Evolutionary conservation across 495 filamentous ascomycete species (phyloP).

Genomic region (Xylaria castorea): DNA sequence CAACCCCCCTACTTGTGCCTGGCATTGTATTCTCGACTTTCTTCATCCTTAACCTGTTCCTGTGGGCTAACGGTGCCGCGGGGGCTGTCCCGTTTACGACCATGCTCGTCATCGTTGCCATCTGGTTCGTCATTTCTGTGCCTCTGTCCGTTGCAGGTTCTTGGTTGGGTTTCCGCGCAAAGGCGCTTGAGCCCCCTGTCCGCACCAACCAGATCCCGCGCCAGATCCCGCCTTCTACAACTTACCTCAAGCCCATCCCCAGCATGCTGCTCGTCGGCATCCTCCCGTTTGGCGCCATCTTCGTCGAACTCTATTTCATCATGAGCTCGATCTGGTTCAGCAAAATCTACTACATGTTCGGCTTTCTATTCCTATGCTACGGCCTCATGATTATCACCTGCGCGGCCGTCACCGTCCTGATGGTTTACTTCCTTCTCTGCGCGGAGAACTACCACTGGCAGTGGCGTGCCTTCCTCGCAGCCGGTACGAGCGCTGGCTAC

Average conservation of each 20-base stretch:
- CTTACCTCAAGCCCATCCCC: conserved; percentile 82
- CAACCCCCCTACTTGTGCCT: conserved; percentile 86
- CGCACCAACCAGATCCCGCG: conserved; percentile 98
- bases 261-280: conserved; percentile 90
- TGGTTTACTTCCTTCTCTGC: conserved; percentile 94
- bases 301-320: conserved; percentile 97
- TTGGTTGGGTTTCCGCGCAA: conserved; percentile 83
- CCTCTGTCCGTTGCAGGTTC: conserved; percentile 88
- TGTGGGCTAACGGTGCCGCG: conserved; percentile 88
- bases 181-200: conserved; percentile 76
- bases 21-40: conserved; percentile 86
- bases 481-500: conserved; percentile 85
- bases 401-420: conserved; percentile 86
- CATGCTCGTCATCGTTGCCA: conserved; percentile 89
- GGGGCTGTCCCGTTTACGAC: conserved; percentile 96
- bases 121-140: conserved; percentile 97
- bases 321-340: conserved; percentile 97
- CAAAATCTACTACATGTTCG: conserved; percentile 99
- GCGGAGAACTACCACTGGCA: conserved; percentile 99
- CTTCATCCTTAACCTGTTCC: conserved; percentile 94
- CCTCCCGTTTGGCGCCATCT: conserved; percentile 93
- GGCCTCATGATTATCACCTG: conserved; percentile 96
- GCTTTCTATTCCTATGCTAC: conserved; percentile 97
- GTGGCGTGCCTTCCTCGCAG: conserved; percentile 89
- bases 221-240: conserved; percentile 84